Percentiles rank a stretch among this genome's conserved stretches.
Conservation (phyloP, 176 grass and related monocot genomes). For the Rhynchospora breviuscula region DNA sequence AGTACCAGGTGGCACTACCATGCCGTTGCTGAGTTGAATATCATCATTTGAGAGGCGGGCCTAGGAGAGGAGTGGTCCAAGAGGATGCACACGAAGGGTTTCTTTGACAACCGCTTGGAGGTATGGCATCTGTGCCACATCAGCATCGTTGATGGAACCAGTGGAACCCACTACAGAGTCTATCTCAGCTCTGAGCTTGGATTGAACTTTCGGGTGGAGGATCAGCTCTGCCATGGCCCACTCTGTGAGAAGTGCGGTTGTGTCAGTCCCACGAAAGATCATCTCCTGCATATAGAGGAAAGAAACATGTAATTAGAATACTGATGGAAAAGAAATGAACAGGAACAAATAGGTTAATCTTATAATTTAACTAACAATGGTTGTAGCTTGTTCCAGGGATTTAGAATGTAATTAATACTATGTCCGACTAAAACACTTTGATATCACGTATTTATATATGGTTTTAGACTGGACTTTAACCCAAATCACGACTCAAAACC, state of each 20-base stretch:
- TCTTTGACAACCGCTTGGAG: conserved; percentile 71
- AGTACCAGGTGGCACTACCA: conserved; percentile 55
- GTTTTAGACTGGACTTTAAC: no score
- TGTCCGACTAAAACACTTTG: no score
- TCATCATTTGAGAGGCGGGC: conserved; percentile 61
- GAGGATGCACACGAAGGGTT: conserved; percentile 53
- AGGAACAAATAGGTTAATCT: no score
- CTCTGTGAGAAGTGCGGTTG: conserved; percentile 62
- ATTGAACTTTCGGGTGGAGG: conserved; percentile 39
- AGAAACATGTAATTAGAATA: neutral
- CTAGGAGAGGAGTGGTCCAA: conserved; percentile 60
- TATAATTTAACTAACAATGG: no score
- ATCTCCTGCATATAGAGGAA: conserved; percentile 41
- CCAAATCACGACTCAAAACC: no score
- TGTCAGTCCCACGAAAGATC: conserved; percentile 77
- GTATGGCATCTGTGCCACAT: conserved; percentile 52
- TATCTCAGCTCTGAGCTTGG: conserved; percentile 43
- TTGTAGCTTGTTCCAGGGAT: no score
- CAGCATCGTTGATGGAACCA: conserved; percentile 24
- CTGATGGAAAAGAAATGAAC: no score
- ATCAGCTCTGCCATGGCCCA: conserved; percentile 77
- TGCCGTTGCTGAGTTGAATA: conserved; percentile 50
- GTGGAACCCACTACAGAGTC: neutral
- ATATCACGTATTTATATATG: no score
- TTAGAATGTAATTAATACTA: no score